Base-by-base conservation (phyloP, 202 grass and related monocot genomes). In the Zizania palustris region DNA sequence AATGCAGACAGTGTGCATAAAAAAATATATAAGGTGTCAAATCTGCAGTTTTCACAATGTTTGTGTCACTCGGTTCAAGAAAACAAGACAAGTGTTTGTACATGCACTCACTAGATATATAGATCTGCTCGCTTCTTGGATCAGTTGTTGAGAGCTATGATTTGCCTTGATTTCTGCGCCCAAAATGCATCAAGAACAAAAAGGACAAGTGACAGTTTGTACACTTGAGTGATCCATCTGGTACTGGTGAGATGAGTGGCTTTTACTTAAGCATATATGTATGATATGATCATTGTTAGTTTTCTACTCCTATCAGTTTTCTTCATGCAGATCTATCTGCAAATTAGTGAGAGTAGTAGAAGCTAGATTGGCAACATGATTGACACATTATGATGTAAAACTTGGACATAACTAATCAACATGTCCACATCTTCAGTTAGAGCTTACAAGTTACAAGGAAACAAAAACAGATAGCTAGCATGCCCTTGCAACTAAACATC, bases 221-320 rank as follows among this genome's bases (percentile, higher is more conserved):
- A 13, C 66, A 74, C 54, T 79, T n/a, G 74, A 83, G 80, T 87
- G 85, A 38, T 69, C 63, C 53, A 78, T 74, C 79, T 86, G 72
- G 3, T 68, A 77, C 41, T 61, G 67, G 44, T 67, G 63, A 61
- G 51, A 68, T 67, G 61, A 83, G 62, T 46, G 45, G 34, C 79
- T 87, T 87, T 62, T 56, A 83, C 61, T 78, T 68, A 62, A 87
- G 66, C 79, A 16, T 67, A 16, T 67, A 28, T 28, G 28, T 28
- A 73, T 65, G 69, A 35, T 36, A 60, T 74, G 53, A 85, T 53
- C 22, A 51, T 56, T 45, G 37, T 57, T 54, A 71, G 8, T 55
- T 19, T 56, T 69, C 48, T 12, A 28, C 28, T 28, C 28, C 28
- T 28, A 11, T 20, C 12, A 58, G 0, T 8, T n/a, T 50, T 34